Base-by-base conservation (phyloP, 164 flowering plant species). In the Dillenia suffruticosa region DNA sequence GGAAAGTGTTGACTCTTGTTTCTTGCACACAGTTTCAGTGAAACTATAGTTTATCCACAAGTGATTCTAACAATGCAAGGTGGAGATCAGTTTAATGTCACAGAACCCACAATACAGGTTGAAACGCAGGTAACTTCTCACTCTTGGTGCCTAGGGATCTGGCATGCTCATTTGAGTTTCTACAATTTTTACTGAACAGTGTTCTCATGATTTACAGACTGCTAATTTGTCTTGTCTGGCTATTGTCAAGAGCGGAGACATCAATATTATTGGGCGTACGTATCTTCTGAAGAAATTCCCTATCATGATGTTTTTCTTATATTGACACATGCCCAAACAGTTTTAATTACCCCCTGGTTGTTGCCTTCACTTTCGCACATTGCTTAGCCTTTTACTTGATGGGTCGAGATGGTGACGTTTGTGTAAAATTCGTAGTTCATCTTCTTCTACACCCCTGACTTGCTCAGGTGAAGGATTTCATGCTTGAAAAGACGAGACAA, bases 201-300 rank as follows among this genome's bases (percentile, higher is more conserved):
- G 7, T 19, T 68, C n/a, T 63, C 63, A 10, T 66, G 47, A 51
- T 62, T 9, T 63, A 51, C 83, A 90, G 94, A 72, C 9, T 54
- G 70, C 60, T 59, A 3, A 8, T 49, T 3, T 67, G 1, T 88
- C 78, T 68, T 95, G 97, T 67, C 72, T 95, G 71, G 96, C 67
- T 47, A 45, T 92, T 54, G 69, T 85, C 62, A 84, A 81, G 68
- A 84, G 94, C 69, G 77, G 58, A n/a, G 80, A 79, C 68, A 56
- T 92, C 22, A 81, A 84, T 65, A 80, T 95, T 59, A 89, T 92
- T 66, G 97, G 97, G 70, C 88, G 99, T 95, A 70, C 89, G 97
- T 83, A 63, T 69, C 58, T 63, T 6, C 2, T 44, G 47, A 7
- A 2, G 22, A 43, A 22, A 17, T 49, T 32, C 7, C 40, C 40